These are phyloP conservation scores for Spizellomyces punctatus DNA, from an alignment of 192 early-diverging fungal genomes.

Conservation along the genomic window DNA sequence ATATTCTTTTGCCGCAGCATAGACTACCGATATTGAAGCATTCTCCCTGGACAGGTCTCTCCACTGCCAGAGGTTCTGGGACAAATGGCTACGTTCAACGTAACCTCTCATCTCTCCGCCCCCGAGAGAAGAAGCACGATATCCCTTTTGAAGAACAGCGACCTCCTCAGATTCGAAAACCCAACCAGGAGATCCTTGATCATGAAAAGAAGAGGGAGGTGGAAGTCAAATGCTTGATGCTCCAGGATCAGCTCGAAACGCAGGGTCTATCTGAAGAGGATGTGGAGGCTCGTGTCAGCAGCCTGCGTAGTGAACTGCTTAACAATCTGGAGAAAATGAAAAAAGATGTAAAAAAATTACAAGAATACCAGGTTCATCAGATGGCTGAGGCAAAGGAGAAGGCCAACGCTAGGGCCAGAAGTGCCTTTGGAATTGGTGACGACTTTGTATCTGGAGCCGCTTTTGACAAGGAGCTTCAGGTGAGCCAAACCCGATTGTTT, in stretches of 20 bases:
- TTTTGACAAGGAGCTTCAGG: constrained; percentile 76
- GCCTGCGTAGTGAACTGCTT: constrained; percentile 62
- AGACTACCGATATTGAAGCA: neutral
- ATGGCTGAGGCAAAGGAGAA: constrained; percentile 69
- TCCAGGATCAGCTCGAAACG: constrained; percentile 80
- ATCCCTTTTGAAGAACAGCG: constrained; percentile 40
- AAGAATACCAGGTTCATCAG: constrained; percentile 71
- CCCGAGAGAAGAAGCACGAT: constrained; percentile 42
- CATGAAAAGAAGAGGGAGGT: constrained; percentile 88
- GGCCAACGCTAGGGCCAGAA: constrained; percentile 65
- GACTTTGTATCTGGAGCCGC: constrained; percentile 73
- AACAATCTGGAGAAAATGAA: constrained; percentile 52
- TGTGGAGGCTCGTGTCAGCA: constrained; percentile 65
- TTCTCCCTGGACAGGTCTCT: constrained; percentile 27
- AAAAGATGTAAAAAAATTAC: constrained; percentile 40
- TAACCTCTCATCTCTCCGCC: constrained; percentile 76
- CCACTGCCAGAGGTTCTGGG: constrained; percentile 62
- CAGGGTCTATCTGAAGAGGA: constrained; percentile 67
- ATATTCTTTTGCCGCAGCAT: neutral
- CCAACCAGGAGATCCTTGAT: constrained; percentile 77
- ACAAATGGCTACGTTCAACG: constrained; percentile 97
- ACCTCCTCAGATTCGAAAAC: constrained; percentile 46
- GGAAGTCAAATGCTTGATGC: constrained; percentile 79
- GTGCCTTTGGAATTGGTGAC: constrained; percentile 67
- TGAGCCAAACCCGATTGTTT: constrained; percentile 18